Evolutionary conservation across 2,329 filamentous ascomycete genomes (phyloP).

Genomic region (Coniochaeta hoffmannii): DNA sequence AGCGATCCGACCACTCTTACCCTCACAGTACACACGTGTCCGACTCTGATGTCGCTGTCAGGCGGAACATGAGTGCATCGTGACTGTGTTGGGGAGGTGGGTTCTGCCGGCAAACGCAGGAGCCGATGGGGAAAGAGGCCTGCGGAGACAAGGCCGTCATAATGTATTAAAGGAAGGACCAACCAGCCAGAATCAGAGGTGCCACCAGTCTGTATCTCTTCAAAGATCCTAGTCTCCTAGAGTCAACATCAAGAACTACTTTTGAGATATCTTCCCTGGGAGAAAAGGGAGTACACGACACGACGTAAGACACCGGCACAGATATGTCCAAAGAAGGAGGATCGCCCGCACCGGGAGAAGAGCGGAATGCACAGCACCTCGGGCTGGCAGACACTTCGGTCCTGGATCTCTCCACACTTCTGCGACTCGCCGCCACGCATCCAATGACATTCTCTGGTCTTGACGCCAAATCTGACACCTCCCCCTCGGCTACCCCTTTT

Average conservation of each 20-base stretch:
- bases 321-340: background rate
- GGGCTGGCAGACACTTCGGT: background rate
- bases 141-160: background rate
- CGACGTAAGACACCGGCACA: background rate
- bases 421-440: background rate
- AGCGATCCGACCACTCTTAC: background rate
- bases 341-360: background rate
- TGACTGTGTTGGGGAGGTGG: background rate
- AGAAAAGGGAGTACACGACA: no score
- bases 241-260: no score
- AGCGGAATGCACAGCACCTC: background rate
- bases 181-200: background rate
- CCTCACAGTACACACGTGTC: no score
- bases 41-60: background rate
- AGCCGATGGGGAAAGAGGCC: background rate
- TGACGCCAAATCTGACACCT: conserved; percentile 3
- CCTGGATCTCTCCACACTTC: background rate
- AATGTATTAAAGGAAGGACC: no score
- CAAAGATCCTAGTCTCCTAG: no score
- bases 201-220: background rate
- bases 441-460: conserved; percentile 9
- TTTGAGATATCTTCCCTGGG: no score
- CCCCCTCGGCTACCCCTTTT: conserved; percentile 9
- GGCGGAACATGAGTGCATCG: background rate
- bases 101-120: background rate